A percentile compares a stretch with the other conserved stretches of the same genome.
Conservation (phyloP, 495 filamentous ascomycete genomes). For the Pseudoneurospora amorphoporcata region DNA sequence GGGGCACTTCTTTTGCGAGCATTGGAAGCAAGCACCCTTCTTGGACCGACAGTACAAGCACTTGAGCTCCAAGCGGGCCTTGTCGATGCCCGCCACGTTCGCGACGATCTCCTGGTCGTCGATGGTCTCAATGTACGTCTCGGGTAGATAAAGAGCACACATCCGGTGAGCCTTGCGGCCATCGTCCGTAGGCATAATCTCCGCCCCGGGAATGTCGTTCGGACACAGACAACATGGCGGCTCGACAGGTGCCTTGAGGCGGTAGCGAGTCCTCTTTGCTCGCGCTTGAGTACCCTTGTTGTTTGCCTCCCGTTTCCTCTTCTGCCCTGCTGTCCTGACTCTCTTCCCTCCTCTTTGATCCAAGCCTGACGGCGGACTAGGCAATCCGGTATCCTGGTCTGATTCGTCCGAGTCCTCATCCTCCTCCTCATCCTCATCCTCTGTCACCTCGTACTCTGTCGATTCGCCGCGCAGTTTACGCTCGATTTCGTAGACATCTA, state of each 20-base stretch:
- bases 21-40: conserved; percentile 93
- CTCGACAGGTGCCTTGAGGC: conserved; percentile 56
- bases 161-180: conserved; percentile 79
- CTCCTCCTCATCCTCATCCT: conserved; percentile 65
- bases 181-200: conserved; percentile 78
- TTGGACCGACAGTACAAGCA: conserved; percentile 92
- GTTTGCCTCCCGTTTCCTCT: conserved; percentile 29
- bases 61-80: conserved; percentile 80
- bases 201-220: conserved; percentile 77
- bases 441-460: conserved; percentile 81
- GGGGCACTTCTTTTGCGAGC: conserved; percentile 88
- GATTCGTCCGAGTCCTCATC: conserved; percentile 57
- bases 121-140: conserved; percentile 74
- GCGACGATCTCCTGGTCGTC: conserved; percentile 60
- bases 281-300: conserved; percentile 40
- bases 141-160: conserved; percentile 83
- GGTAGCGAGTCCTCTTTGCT: conserved; percentile 63
- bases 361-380: conserved; percentile 57
- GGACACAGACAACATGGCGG: conserved; percentile 92
- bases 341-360: conserved; percentile 35
- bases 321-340: conserved; percentile 49
- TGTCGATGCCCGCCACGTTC: conserved; percentile 70
- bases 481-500: conserved; percentile 90
- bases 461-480: conserved; percentile 86
- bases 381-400: conserved; percentile 52